Evolutionary conservation across 257 asterid genomes (phyloP).

Genomic region (Solanum dulcamara): DNA sequence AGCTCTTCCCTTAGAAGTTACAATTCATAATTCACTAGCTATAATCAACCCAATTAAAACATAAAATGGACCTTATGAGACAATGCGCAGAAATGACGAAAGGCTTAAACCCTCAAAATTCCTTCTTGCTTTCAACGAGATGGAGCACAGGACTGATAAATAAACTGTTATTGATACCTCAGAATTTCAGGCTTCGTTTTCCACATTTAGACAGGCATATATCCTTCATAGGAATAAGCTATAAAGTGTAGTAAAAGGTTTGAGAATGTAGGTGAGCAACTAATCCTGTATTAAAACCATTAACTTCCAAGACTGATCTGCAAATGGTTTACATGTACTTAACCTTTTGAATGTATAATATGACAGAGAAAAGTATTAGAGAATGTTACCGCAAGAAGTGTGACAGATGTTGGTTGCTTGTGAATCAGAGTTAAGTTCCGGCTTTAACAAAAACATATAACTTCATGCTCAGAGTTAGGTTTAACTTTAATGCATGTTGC

Average conservation of each 20-base stretch:
- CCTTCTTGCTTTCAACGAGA: too few relatives aligned
- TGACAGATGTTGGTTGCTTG: constrained; percentile 48
- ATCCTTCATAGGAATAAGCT: not conserved
- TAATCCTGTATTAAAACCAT: not conserved
- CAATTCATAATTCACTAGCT: not conserved
- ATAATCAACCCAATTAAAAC: not conserved
- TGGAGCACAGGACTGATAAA: not conserved
- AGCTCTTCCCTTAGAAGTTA: not conserved
- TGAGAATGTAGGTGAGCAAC: not conserved
- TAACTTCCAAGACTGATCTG: not conserved
- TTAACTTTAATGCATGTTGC: not conserved
- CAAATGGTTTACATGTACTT: not conserved
- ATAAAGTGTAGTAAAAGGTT: not conserved
- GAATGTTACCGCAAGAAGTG: constrained; percentile 57
- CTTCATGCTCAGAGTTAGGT: too few relatives aligned
- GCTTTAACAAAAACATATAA: constrained; percentile 28
- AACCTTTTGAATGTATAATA: not conserved
- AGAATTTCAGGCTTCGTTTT: not conserved
- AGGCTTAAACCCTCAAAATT: too few relatives aligned
- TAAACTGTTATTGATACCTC: not conserved
- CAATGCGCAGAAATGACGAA: not conserved
- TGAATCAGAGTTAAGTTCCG: constrained; percentile 60
- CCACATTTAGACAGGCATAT: not conserved
- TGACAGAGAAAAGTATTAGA: not conserved
- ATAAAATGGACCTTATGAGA: not conserved